Evolutionary conservation across 805 yeast species (phyloP).

Genomic region (Candida tibetensis): DNA sequence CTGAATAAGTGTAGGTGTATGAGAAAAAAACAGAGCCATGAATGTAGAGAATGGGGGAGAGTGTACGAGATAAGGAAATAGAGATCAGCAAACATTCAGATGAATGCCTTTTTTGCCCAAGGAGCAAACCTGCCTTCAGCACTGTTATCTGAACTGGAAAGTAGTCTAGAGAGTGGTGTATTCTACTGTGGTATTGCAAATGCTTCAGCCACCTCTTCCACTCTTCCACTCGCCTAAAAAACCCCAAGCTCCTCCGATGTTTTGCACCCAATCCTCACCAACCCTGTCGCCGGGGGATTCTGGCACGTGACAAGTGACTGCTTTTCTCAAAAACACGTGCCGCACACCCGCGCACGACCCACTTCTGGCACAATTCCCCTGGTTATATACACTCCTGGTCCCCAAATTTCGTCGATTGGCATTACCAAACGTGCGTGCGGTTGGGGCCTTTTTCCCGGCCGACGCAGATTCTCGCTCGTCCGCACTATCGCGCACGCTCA

Average conservation of each 20-base stretch:
- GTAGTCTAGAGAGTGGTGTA: too few species aligned
- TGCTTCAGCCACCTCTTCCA: background rate
- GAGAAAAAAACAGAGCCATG: background rate
- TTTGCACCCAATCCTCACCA: too few species aligned
- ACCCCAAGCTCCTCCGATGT: too few species aligned
- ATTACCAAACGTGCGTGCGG: background rate
- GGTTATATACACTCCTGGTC: constrained; percentile 2
- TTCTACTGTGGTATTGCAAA: too few species aligned
- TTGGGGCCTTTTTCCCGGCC: background rate
- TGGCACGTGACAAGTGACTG: too few species aligned
- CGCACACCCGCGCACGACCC: constrained; percentile 1
- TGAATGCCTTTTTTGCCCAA: too few species aligned
- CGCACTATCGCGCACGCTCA: background rate
- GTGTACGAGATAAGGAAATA: background rate
- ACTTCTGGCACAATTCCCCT: constrained; percentile 1
- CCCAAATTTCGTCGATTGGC: constrained; percentile 1
- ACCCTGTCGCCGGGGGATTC: too few species aligned
- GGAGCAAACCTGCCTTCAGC: too few species aligned
- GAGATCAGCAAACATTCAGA: background rate
- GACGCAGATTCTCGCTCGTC: background rate
- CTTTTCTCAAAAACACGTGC: constrained; percentile 5
- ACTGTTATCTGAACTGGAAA: too few species aligned
- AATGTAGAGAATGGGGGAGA: background rate
- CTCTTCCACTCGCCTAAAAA: too few species aligned
- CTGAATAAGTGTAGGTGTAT: background rate